Conservation (phyloP, 805 yeast genomes). For the Blastobotrys muscicola region DNA sequence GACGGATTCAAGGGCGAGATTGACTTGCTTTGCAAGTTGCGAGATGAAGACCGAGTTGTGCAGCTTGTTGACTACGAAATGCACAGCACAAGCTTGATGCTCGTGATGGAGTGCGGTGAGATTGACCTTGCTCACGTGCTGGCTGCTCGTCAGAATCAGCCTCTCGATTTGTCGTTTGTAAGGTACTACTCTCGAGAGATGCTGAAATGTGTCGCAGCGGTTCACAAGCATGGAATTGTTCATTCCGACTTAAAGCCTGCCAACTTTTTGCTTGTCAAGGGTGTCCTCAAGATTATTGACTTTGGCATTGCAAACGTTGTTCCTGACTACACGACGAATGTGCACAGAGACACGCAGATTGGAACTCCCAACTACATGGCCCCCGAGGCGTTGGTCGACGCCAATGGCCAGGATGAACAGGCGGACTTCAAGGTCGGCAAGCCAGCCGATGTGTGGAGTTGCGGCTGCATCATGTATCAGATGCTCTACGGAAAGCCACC, state of each 20-base stretch:
- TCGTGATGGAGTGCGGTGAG: conserved; percentile 95
- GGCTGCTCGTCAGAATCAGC: conserved; percentile 39
- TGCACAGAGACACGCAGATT: conserved; percentile 80
- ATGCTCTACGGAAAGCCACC: conserved; percentile 94
- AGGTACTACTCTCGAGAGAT: conserved; percentile 71
- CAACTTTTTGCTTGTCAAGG: conserved; percentile 50
- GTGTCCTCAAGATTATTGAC: conserved; percentile 79
- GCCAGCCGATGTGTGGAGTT: conserved; percentile 96
- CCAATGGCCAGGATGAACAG: conserved; percentile 29
- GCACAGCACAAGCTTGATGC: conserved; percentile 48
- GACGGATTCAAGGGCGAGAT: conserved; percentile 86
- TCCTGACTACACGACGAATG: conserved; percentile 83
- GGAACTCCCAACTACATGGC: conserved; percentile 99
- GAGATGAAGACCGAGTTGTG: conserved; percentile 63
- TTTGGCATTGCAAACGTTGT: conserved; percentile 89
- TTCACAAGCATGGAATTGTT: conserved; percentile 79
- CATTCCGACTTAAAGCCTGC: conserved; percentile 71
- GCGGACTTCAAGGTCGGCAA: conserved; percentile 66
- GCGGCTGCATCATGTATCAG: conserved; percentile 92
- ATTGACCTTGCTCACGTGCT: conserved; percentile 79
- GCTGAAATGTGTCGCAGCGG: conserved; percentile 73
- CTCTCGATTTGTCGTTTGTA: conserved; percentile 65
- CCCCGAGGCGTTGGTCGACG: conserved; percentile 81
- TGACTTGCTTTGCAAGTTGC: conserved; percentile 53
- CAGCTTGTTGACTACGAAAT: conserved; percentile 66